Percentiles rank a stretch among this genome's conserved stretches.
Conservation (phyloP, 208 protist species). For the Leishmania turanica region DNA sequence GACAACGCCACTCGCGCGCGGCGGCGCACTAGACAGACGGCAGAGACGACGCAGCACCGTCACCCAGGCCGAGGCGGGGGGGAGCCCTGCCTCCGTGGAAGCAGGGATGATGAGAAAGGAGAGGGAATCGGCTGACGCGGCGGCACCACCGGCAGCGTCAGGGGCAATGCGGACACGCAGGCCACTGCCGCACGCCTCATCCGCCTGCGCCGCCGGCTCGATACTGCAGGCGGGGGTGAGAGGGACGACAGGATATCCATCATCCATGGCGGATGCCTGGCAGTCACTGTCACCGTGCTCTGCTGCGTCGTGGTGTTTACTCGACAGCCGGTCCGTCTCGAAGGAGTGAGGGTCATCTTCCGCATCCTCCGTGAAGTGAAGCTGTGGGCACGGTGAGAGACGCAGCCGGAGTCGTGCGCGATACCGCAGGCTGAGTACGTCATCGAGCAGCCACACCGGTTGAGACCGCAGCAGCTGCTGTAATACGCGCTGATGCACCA, state of each 20-base stretch:
- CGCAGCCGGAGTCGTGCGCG: conserved; percentile 23
- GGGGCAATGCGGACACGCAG: neutral
- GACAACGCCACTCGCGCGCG: neutral
- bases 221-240: conserved; percentile 13
- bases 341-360: neutral
- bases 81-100: neutral
- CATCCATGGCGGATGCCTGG: neutral
- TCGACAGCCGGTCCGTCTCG: neutral
- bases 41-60: conserved; percentile 13
- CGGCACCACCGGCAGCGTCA: neutral
- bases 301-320: neutral
- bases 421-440: conserved; percentile 29
- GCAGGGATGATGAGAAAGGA: conserved; percentile 4
- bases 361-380: conserved; percentile 17
- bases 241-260: conserved; percentile 2
- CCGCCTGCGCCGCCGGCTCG: neutral
- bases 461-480: conserved; percentile 17
- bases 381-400: conserved; percentile 11
- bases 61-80: conserved; percentile 1
- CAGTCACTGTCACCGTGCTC: neutral
- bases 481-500: conserved; percentile 27
- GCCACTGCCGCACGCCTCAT: neutral
- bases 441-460: conserved; percentile 31
- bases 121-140: neutral
- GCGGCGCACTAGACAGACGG: neutral